Percentiles rank a stretch among this genome's conserved stretches.
Evolutionary conservation across 352 stramenopile species (phyloP).

Genomic region (Phytophthora citricola): DNA sequence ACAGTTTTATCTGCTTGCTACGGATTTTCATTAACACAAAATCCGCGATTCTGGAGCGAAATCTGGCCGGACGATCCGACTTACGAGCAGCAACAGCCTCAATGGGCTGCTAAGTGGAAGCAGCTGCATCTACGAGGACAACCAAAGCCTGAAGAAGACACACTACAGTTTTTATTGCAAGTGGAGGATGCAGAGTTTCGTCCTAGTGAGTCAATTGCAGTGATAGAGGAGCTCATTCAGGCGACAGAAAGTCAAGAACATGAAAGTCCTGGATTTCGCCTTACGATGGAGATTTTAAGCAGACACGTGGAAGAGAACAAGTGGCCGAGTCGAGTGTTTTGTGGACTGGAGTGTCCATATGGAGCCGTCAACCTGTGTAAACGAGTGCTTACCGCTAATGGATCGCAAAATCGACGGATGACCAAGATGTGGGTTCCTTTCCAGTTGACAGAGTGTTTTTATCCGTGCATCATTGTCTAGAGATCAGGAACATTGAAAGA

Average conservation of each 20-base stretch:
- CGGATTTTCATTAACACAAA: constrained; percentile 23
- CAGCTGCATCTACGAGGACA: constrained; percentile 12
- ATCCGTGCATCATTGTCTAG: constrained; percentile 13
- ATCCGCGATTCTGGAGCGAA: constrained; percentile 29
- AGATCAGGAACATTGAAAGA: constrained; percentile 14
- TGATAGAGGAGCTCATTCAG: constrained; percentile 13
- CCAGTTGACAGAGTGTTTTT: constrained; percentile 21
- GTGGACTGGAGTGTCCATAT: constrained; percentile 11
- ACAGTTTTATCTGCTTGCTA: constrained; percentile 19
- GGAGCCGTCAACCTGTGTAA: constrained; percentile 3
- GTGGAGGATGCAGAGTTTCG: constrained; percentile 5
- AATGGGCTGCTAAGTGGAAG: constrained; percentile 20
- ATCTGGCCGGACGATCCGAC: constrained; percentile 11
- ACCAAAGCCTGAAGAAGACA: not conserved
- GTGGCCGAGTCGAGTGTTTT: constrained; percentile 14
- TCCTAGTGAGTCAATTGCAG: not conserved
- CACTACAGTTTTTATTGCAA: constrained; percentile 8
- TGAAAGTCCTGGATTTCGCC: constrained; percentile 15
- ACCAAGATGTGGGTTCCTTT: constrained; percentile 23
- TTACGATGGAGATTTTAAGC: constrained; percentile 20
- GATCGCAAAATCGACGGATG: not conserved
- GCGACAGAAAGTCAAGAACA: constrained; percentile 7
- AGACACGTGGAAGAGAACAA: constrained; percentile 15
- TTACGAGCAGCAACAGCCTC: constrained; percentile 9
- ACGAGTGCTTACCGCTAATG: constrained; percentile 5